Base-by-base conservation (phyloP, 805 yeast species). In the Saturnispora hagleri region DNA sequence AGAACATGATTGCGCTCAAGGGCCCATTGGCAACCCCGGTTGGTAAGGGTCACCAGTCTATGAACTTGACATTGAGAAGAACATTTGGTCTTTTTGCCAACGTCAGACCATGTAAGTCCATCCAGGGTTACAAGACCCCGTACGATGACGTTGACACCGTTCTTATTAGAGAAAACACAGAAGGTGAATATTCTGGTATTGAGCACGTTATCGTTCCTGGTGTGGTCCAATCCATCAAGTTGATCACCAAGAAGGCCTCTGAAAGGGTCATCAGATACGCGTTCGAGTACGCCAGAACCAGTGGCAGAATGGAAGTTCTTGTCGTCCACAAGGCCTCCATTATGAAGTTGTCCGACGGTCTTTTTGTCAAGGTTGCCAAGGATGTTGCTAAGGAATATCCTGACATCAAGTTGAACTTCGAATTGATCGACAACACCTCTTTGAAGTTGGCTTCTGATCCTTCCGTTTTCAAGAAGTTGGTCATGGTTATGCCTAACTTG, bases 21-120 rank as follows among this genome's bases (percentile, higher is more conserved):
- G 99, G 99, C 61, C 98, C 98, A 31, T 76, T 93, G 65, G 98
- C 97, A 51, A 93, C 99, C 41, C 99, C 99, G 53, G 90, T 91
- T 57, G 99, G 97, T 64, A 91, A 91, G 75, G 99, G 99, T 68
- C 98, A 93, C 77, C 89, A 89, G 66, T 90, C 98, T 45, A 81
- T 93, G 80, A 93, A 93, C 80, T 79, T 93, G 77, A 91, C 99
- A 36, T 79, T 93, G 72, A 89, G 99, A 79, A 88, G 96, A 75
- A 88, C 98, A 50, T 93, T 93, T 76, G 84, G 86, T 73, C 77
- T 93, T 62, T 93, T 89, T 62, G 99, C 99, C 66, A 91, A 91
- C 71, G 95, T 93, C 53, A 86, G 97, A 76, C 98, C 97, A 51
- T 93, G 97, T 71, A 86, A 86, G 73, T 86, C 95, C 55, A 81